Evolutionary conservation across 257 asterid genomes (phyloP).

Genomic region (Nicotiana tabacum): DNA sequence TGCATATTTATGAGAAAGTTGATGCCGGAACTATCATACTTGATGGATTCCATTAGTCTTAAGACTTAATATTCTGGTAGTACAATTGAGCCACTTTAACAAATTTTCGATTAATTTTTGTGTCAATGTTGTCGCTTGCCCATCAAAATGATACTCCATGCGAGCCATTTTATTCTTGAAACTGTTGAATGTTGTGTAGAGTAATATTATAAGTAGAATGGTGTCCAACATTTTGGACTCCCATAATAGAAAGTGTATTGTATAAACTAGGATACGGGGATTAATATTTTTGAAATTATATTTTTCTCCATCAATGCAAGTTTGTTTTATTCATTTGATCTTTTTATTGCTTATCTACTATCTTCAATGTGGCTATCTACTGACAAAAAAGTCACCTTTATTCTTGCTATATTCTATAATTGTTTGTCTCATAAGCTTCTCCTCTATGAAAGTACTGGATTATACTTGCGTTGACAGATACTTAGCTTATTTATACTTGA

Average conservation of each 20-base stretch:
- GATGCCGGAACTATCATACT: neutral
- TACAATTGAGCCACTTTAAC: neutral
- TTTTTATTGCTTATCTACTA: neutral
- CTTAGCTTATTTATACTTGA: slow-evolving; percentile 2
- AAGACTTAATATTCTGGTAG: neutral
- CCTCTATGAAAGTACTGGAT: neutral
- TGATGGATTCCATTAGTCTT: neutral
- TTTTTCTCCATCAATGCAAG: neutral
- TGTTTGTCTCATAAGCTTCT: neutral
- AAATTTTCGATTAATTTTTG: neutral
- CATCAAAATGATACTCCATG: neutral
- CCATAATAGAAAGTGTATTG: neutral
- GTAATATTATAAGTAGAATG: neutral
- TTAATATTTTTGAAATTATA: neutral
- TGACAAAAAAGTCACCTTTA: neutral
- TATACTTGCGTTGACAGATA: slow-evolving; percentile 3
- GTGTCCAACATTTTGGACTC: neutral
- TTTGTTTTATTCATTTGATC: neutral
- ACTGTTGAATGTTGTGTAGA: neutral
- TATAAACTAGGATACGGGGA: neutral
- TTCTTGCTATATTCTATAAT: neutral
- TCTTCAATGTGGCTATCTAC: neutral
- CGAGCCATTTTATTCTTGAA: neutral
- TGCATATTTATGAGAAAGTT: neutral
- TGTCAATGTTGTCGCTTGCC: neutral